Base-by-base conservation (phyloP, 225 moss, liverwort and hornwort genomes). In the Polytrichum formosum region DNA sequence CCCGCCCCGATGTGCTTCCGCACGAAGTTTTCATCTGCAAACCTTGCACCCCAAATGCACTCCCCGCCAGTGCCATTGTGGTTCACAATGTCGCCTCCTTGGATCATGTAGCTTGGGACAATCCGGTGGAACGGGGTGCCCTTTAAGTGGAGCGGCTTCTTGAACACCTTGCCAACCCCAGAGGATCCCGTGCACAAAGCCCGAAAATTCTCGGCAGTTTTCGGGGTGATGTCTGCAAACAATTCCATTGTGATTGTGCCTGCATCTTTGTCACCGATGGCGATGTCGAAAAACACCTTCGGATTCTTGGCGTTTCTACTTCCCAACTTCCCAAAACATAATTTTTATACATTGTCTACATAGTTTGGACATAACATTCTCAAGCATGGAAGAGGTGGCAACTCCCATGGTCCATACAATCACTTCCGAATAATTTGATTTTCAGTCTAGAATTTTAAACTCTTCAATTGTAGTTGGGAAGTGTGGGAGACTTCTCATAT, bases 231-330 rank as follows among this genome's bases (percentile, higher is more conserved):
- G 21, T 84, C 82, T 0, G 77, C 37, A 25, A 87, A 84, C 18
- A 87, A 73, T 29, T 87, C 87, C 81, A 87, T 82, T 1, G 82
- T 19, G 27, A 87, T 82, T 56, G 28, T 79, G 1, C 84, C 87
- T 0, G 28, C 70, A 13, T 25, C 67, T 4, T 75, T 61, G 18
- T 67, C 23, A 1, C 71, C 70, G 46, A 84, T 66, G 56, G 33
- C 68, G 21, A 87, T 75, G 2, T 87, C 82, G 61, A 87, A 87
- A 9, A 82, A 87, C 0, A 83, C 74, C 55, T 29, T 59, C 19
- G 87, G 78, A 0, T 87, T 87, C 22, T 31, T 31, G 0, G 66
- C 30, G 1, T 87, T 87, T 71, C 87, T 87, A 3, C 46, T 13
- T 46, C 46, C 46, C 46, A 46, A 16, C 46, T 46, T 46, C 46